phyloP scores from a whole-genome alignment of 768 basidiomycete genomes.

The Dioszegia aurantiaca region DNA sequence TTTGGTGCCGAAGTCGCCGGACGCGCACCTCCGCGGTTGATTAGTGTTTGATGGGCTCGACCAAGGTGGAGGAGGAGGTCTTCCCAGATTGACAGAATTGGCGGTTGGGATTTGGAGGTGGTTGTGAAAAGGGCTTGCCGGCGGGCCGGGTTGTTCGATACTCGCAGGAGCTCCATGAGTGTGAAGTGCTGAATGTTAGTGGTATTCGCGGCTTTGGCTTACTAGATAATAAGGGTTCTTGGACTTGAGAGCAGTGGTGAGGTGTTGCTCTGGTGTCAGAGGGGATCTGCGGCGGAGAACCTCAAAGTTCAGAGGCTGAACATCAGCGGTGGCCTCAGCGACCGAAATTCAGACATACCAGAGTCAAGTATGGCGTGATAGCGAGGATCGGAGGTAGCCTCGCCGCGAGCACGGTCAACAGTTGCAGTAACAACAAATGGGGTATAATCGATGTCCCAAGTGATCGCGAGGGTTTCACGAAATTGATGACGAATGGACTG shows the following conservation, averaged over 20 bases:
- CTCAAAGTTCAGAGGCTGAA: constrained; percentile 44
- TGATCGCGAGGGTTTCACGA: constrained; percentile 24
- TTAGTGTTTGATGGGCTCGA: constrained; percentile 19
- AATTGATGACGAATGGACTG: constrained; percentile 43
- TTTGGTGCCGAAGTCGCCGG: neutral
- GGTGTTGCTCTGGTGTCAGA: constrained; percentile 35
- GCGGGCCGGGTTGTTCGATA: constrained; percentile 26
- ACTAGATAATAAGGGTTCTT: constrained; percentile 43
- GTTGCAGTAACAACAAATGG: constrained; percentile 25
- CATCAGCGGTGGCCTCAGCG: constrained; percentile 15
- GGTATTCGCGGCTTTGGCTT: constrained; percentile 9
- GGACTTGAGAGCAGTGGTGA: constrained; percentile 38
- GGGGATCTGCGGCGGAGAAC: constrained; percentile 37
- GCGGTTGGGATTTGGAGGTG: constrained; percentile 27
- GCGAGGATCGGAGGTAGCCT: constrained; percentile 24
- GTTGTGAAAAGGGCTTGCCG: constrained; percentile 37
- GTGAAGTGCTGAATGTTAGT: constrained; percentile 42
- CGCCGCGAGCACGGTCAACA: constrained; percentile 21
- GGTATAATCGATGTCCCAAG: constrained; percentile 17
- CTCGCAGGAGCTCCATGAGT: constrained; percentile 42
- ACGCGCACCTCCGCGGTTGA: constrained; percentile 18
- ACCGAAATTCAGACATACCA: constrained; percentile 24
- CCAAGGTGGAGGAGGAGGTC: constrained; percentile 37
- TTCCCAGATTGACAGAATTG: constrained; percentile 33
- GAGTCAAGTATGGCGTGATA: constrained; percentile 39